Conservation (phyloP, 345 rosid species). For the Pelargonium nanum region DNA sequence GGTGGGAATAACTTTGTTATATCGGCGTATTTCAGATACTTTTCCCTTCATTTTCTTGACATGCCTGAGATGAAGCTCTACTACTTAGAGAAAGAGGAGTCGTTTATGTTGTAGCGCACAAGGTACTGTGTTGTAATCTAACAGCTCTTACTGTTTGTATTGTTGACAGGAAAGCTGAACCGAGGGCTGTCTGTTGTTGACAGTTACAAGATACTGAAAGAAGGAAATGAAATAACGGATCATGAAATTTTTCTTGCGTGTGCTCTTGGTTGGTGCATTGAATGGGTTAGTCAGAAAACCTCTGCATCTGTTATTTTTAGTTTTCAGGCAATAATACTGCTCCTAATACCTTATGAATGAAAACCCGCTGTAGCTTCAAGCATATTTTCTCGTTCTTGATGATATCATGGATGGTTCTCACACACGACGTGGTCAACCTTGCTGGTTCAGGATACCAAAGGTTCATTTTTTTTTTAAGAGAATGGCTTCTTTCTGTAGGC, state of each 20-base stretch:
- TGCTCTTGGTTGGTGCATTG: slow-evolving; percentile 85
- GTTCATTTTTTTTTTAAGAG: slow-evolving; percentile 19
- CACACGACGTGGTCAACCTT: slow-evolving; percentile 80
- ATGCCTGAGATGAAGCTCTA: background rate
- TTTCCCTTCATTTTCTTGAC: background rate
- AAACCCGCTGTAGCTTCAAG: slow-evolving; percentile 48
- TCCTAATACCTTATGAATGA: background rate
- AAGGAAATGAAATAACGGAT: slow-evolving; percentile 50
- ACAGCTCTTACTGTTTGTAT: background rate
- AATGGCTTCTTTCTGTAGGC: background rate
- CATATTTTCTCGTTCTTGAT: slow-evolving; percentile 66
- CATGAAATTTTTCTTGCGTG: slow-evolving; percentile 58
- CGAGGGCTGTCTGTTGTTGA: slow-evolving; percentile 85
- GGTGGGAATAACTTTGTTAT: slow-evolving; percentile 32
- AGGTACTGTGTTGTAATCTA: too few relatives aligned
- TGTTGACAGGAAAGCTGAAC: slow-evolving; percentile 63
- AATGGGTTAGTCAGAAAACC: slow-evolving; percentile 48
- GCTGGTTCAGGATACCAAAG: slow-evolving; percentile 76
- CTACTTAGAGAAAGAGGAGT: background rate
- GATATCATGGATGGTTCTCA: slow-evolving; percentile 82
- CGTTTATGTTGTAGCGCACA: background rate
- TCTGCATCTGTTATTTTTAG: background rate
- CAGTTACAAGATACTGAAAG: slow-evolving; percentile 58
- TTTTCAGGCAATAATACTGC: background rate
- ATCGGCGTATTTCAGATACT: too few relatives aligned